Evolutionary conservation across 1,284 basidiomycete genomes (phyloP), one percentile per base, ranked within the genome.

Genomic region (Ceraceosorus guamensis): DNA sequence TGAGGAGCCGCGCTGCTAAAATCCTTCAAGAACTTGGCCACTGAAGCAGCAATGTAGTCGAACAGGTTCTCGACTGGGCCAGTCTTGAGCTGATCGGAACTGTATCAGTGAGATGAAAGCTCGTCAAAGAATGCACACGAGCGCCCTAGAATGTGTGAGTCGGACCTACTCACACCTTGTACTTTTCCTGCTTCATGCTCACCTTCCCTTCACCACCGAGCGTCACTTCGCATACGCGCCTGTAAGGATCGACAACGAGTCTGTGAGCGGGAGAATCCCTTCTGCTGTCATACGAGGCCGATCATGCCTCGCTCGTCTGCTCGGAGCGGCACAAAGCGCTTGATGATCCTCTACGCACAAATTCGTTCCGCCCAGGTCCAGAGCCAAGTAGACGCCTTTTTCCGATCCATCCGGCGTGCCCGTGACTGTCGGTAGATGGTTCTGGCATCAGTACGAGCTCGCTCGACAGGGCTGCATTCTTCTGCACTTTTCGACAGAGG

Each of bases 31-130:
- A 98, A 98, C 8, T 87, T 85, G 74, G 93, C 90, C 34, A 98
- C 91, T 6, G 89, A 92, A 67, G 91, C 88, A 33, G 95, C 95
- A 66, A 98, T 88, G 79, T 95, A 98, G 79, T 95, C 66, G 45
- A 73, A 71, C 10, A 73, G 62, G 53, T 67, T 59, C 16, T 48
- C 44, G 4, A 52, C 60, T 10, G 67, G 68, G 0, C 71, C 71
- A n/a, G 53, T 62, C 62, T 73, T 71, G 57, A 71, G 69, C 53
- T 53, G 55, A 47, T 73, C 68, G 24, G 70, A 70, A 16, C 59
- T 63, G 52, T 5, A 24, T n/a, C 31, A 6, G n/a, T 7, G 14
- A 10, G 51, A 10, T 13, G 6, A 41, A 41, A 16, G 11, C 10
- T 16, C 34, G 8, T 24, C 18, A 3, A 46, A 6, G 18, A 48